phyloP scores from a whole-genome alignment of 768 basidiomycete species.

The Lactifluus volemus region DNA sequence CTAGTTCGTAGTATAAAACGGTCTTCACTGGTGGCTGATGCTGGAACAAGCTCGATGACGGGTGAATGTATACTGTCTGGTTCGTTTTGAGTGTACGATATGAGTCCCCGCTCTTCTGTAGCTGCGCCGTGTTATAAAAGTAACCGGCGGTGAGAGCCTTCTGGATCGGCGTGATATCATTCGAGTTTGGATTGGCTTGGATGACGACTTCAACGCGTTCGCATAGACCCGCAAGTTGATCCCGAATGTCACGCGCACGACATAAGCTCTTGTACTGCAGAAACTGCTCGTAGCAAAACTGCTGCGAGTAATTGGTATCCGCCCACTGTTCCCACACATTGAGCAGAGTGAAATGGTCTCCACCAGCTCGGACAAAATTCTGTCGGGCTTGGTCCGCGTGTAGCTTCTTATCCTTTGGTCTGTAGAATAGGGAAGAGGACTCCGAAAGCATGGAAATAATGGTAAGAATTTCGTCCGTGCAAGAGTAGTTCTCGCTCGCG shows the following conservation, averaged over 20 bases:
- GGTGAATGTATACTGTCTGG: constrained; percentile 95
- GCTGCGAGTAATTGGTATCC: constrained; percentile 94
- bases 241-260: constrained; percentile 91
- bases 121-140: constrained; percentile 89
- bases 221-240: constrained; percentile 90
- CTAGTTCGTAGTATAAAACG: constrained; percentile 91
- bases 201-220: constrained; percentile 95
- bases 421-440: constrained; percentile 89
- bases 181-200: constrained; percentile 79
- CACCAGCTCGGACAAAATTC: constrained; percentile 92
- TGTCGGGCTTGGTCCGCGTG: constrained; percentile 97
- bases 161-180: constrained; percentile 88
- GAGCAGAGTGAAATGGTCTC: constrained; percentile 94
- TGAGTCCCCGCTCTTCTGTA: constrained; percentile 94
- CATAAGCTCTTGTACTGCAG: constrained; percentile 91
- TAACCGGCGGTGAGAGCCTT: constrained; percentile 94
- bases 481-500: constrained; percentile 85
- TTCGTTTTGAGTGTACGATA: constrained; percentile 95
- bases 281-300: constrained; percentile 95
- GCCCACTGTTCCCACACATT: constrained; percentile 99
- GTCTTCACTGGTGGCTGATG: constrained; percentile 90
- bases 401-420: constrained; percentile 96
- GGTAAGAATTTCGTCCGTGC: constrained; percentile 95
- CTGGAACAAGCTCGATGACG: constrained; percentile 91
- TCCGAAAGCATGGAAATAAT: constrained; percentile 98